Conservation (phyloP, 371 early-diverging fungal genomes). For the Dentiscutata heterogama region DNA sequence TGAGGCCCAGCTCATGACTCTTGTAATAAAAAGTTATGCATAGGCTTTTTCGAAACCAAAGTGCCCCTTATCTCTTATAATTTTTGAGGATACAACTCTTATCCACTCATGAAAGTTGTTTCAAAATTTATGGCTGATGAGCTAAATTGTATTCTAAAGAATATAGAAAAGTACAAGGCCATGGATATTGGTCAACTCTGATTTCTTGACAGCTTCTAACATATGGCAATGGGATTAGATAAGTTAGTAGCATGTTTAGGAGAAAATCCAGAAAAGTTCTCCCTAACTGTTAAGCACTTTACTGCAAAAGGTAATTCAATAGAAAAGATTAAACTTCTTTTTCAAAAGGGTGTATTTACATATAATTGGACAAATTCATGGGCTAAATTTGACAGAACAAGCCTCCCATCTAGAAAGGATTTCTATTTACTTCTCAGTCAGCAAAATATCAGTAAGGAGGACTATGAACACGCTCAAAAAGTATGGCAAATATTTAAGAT, state of each 20-base stretch:
- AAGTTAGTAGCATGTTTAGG: conserved; percentile 26
- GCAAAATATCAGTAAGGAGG: conserved; percentile 31
- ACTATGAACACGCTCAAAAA: conserved; percentile 23
- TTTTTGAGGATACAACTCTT: conserved; percentile 16
- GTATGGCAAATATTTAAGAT: conserved; percentile 30
- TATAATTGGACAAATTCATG: conserved; percentile 40
- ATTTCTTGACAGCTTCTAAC: conserved; percentile 37
- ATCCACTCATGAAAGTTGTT: conserved; percentile 31
- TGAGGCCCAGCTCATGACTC: conserved; percentile 20
- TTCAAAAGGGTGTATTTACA: conserved; percentile 34
- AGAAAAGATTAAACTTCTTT: conserved; percentile 19
- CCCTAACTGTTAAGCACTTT: conserved; percentile 31
- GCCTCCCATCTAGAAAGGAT: conserved; percentile 14
- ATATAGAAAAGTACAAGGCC: conserved; percentile 33
- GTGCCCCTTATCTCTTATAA: conserved; percentile 29
- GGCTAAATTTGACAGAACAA: conserved; percentile 40
- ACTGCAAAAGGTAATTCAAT: conserved; percentile 26
- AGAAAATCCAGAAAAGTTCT: conserved; percentile 24
- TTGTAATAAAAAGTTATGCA: conserved; percentile 36
- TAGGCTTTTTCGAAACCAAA: conserved; percentile 31
- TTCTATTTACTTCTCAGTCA: conserved; percentile 33
- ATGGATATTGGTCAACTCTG: neutral
- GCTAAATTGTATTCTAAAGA: conserved; percentile 37
- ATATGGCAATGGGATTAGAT: conserved; percentile 34
- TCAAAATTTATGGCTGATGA: conserved; percentile 17